phyloP scores from a whole-genome alignment of 495 filamentous ascomycete genomes.

The Penicillium bovifimosum region DNA sequence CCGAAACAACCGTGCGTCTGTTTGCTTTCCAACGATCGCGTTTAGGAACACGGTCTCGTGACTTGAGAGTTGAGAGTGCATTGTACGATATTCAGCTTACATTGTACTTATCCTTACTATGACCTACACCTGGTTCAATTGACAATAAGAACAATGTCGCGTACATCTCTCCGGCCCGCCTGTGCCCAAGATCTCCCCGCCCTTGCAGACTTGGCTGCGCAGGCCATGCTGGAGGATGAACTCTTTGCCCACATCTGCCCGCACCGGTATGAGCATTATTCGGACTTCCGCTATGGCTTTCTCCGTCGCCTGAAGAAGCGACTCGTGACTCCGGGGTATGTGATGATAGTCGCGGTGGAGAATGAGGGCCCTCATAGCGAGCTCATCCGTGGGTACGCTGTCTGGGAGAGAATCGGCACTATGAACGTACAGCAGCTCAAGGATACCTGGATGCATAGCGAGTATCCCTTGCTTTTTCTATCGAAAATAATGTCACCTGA shows the following conservation, averaged over 20 bases:
- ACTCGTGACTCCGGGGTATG: slow-evolving; percentile 4
- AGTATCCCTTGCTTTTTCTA: not conserved
- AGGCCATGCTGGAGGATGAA: slow-evolving; percentile 16
- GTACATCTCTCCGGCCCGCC: slow-evolving; percentile 2
- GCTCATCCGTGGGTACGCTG: slow-evolving; percentile 8
- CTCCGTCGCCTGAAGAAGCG: slow-evolving; percentile 9
- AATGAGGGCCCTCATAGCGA: not conserved
- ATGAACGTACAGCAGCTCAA: slow-evolving; percentile 4
- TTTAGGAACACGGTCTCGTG: not conserved
- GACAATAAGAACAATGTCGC: not conserved
- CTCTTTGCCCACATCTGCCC: slow-evolving; percentile 15
- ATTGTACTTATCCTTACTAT: too few species aligned
- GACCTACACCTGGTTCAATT: too few species aligned
- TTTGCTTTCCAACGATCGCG: not conserved
- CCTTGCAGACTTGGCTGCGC: slow-evolving; percentile 12
- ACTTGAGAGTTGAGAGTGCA: not conserved
- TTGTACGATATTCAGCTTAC: not conserved
- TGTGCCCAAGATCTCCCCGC: slow-evolving; percentile 5
- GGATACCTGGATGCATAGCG: slow-evolving; percentile 2
- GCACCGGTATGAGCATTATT: slow-evolving; percentile 6
- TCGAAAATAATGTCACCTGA: not conserved
- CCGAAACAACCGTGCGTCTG: not conserved
- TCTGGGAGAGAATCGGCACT: slow-evolving; percentile 8
- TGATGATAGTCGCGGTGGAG: slow-evolving; percentile 13
- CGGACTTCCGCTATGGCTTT: slow-evolving; percentile 12